Base-by-base conservation (phyloP, 257 asterid genomes). In the Forsythia suspensa region DNA sequence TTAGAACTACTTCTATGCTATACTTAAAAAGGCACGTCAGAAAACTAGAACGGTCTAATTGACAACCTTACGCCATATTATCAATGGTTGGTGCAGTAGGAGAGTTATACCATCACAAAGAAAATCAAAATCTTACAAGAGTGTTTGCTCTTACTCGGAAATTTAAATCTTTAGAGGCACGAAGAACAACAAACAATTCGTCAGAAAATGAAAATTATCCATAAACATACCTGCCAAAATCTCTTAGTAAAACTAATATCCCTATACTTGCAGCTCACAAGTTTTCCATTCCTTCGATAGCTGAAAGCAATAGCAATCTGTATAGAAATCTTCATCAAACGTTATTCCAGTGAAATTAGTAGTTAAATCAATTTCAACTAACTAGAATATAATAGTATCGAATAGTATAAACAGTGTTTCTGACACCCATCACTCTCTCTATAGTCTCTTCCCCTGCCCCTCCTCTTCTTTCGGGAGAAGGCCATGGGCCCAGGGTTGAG, bases 241-340 rank as follows among this genome's bases (percentile, higher is more conserved):
- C 52, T 88, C 80, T 95, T 93, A 73, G 82, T n/a, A n/a, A n/a
- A n/a, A n/a, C n/a, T 67, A 63, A 77, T 83, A 79, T 87, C 92
- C 76, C 97, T 95, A 85, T 93, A 95, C 88, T 92, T 95, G 91
- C 99, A 95, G 90, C 97, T 92, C 70, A 95, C 90, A 79, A 95
- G 94, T 69, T 76, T 80, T 66, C 90, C 93, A 79, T 93, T 84
- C 83, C 96, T 90, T 68, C 86, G 86, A 80, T 93, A 95, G 46
- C 97, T 84, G 86, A 95, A 95, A 39, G 97, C 99, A 84, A 95
- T 93, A 73, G 79, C 94, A 85, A 88, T 73, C 99, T 93, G 88
- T 61, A 76, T 41, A 66, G 41, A 79, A 46, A 43, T 21, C 76
- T 75, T 61, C 40, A 75, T 34, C 65, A 34, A 42, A 77, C 52